These are phyloP conservation scores for Mallotus repandus DNA, from an alignment of 441 rosid species.

Conservation along the genomic window DNA sequence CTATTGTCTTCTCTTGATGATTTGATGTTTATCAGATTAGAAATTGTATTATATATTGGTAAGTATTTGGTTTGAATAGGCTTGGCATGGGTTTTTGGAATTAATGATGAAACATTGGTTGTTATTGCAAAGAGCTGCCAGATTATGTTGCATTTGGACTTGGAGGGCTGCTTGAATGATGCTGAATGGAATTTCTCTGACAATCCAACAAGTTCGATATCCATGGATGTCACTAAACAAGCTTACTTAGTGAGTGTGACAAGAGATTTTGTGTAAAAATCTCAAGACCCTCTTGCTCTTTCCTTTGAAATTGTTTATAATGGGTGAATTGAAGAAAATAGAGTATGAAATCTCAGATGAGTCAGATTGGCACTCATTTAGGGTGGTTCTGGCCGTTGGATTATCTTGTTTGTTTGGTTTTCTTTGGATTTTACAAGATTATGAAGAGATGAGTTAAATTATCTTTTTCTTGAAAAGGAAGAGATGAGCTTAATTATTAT, in stretches of 20 bases:
- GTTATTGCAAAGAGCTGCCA: conserved; percentile 50
- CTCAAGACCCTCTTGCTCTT: conserved; percentile 91
- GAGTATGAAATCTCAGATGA: conserved; percentile 68
- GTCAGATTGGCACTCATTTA: conserved; percentile 68
- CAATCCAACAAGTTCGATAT: no score
- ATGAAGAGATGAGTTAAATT: no score
- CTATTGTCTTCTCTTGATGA: no score
- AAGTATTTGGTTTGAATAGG: no score
- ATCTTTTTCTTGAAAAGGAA: no score
- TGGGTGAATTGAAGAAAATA: conserved; percentile 93
- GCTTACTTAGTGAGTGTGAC: conserved; percentile 92
- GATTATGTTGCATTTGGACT: conserved; percentile 42
- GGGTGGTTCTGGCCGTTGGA: conserved; percentile 77
- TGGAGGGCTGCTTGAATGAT: conserved; percentile 53
- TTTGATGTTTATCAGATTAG: no score
- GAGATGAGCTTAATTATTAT: no score
- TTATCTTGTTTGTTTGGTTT: conserved; percentile 78
- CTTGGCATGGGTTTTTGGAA: conserved; percentile 7
- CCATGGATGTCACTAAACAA: no score
- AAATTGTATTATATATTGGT: no score
- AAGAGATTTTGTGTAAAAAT: conserved; percentile 91
- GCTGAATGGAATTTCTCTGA: not conserved
- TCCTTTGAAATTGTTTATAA: conserved; percentile 84
- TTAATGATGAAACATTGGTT: conserved; percentile 43
- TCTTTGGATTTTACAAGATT: conserved; percentile 97